These are phyloP conservation scores for Acanthamoeba triangularis DNA, from an alignment of 208 protist genomes.

Conservation along the genomic window DNA sequence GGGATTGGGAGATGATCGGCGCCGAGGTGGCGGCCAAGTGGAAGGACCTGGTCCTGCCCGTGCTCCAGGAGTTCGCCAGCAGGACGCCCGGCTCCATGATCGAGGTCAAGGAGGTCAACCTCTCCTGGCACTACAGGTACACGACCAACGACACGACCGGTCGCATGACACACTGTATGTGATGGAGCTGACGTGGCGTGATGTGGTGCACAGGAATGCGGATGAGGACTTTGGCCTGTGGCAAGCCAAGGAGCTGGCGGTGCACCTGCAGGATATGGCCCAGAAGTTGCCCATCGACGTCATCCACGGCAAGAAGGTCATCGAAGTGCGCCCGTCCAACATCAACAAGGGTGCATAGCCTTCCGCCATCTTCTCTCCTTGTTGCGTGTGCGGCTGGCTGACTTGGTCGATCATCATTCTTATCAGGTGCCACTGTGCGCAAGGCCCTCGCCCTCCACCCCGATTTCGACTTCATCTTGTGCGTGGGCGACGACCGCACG, in stretches of 20 bases:
- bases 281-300: conserved; percentile 84
- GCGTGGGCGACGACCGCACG: conserved; percentile 71
- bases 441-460: conserved; percentile 11
- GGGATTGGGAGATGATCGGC: conserved; percentile 72
- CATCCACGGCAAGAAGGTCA: conserved; percentile 80
- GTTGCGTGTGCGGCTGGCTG: not conserved
- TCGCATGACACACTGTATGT: not conserved
- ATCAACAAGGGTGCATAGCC: conserved; percentile 27
- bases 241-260: conserved; percentile 87
- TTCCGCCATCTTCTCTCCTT: not conserved
- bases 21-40: conserved; percentile 75
- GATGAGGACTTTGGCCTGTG: conserved; percentile 90
- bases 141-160: no score
- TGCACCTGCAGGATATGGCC: conserved; percentile 82
- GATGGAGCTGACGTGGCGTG: not conserved
- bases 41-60: conserved; percentile 78
- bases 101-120: conserved; percentile 85
- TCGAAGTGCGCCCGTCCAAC: conserved; percentile 62
- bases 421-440: not conserved
- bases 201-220: conserved; percentile 46
- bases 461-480: conserved; percentile 47
- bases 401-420: not conserved
- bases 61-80: conserved; percentile 79
- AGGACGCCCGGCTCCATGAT: conserved; percentile 87
- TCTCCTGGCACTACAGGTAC: conserved; percentile 88